Conservation (phyloP, 148 eudicot species). For the Dysphania ambrosioides region DNA sequence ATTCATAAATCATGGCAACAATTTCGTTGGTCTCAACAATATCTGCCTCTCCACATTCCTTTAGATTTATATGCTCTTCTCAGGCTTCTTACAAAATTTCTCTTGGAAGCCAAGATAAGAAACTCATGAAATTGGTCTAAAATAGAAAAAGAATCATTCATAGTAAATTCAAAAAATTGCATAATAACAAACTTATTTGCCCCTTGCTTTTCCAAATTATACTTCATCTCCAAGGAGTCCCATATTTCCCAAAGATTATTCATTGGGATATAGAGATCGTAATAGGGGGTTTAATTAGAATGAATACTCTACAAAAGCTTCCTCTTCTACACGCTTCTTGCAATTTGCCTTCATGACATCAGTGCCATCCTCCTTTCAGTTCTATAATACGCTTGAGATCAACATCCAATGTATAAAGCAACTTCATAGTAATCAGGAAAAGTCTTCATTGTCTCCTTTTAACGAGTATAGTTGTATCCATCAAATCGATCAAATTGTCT, state of each 20-base stretch:
- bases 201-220: constrained; percentile 11
- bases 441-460: constrained; percentile 22
- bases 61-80: no score
- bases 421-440: constrained; percentile 12
- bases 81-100: no score
- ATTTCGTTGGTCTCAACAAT: no score
- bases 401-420: constrained; percentile 15
- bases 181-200: constrained; percentile 6
- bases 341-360: background rate
- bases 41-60: no score
- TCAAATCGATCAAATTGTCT: constrained; percentile 17
- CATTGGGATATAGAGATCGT: background rate
- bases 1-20: no score
- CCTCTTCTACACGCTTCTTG: constrained; percentile 13
- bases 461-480: constrained; percentile 11
- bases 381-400: background rate
- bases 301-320: constrained; percentile 11
- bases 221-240: constrained; percentile 1
- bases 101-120: background rate
- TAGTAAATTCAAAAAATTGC: constrained; percentile 13
- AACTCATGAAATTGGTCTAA: constrained; percentile 16
- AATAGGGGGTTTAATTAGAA: constrained; percentile 11
- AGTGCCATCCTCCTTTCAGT: background rate
- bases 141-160: background rate
- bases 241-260: background rate